Evolutionary conservation across 2,329 filamentous ascomycete species (phyloP).

Genomic region (Didymella pomorum): DNA sequence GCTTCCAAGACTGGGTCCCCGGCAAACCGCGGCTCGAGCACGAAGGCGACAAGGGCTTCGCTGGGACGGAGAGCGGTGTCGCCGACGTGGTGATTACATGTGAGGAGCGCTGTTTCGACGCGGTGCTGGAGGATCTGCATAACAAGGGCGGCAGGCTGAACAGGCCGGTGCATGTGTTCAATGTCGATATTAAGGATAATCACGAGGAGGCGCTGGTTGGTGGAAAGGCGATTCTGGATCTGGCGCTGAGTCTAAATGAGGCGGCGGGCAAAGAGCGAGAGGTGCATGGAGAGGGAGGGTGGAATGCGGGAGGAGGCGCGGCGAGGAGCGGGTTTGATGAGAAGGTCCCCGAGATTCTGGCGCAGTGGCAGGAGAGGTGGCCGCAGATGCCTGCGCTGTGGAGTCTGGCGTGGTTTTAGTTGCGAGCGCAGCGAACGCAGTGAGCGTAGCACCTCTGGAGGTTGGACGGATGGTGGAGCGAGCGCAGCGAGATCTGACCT

Average conservation of each 20-base stretch:
- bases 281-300: constrained; percentile 67
- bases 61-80: constrained; percentile 85
- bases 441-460: too few species aligned
- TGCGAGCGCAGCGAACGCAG: too few species aligned
- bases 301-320: constrained; percentile 67
- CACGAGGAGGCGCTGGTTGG: constrained; percentile 95
- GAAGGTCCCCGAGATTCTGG: constrained; percentile 88
- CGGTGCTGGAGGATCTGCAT: constrained; percentile 91
- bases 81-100: constrained; percentile 97
- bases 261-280: constrained; percentile 80
- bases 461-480: too few species aligned
- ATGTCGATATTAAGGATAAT: constrained; percentile 98
- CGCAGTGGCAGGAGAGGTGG: constrained; percentile 93
- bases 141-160: constrained; percentile 87
- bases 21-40: constrained; percentile 81
- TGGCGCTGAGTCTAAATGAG: constrained; percentile 84
- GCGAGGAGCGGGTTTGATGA: constrained; percentile 86
- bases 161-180: constrained; percentile 94
- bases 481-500: too few species aligned
- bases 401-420: constrained; percentile 87
- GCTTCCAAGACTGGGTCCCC: constrained; percentile 97
- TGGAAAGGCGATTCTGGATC: constrained; percentile 88
- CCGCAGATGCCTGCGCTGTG: constrained; percentile 89
- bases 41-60: constrained; percentile 74
- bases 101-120: constrained; percentile 98